Evolutionary conservation across 805 yeast genomes (phyloP).

Genomic region (Kregervanrija pseudodelftensis): DNA sequence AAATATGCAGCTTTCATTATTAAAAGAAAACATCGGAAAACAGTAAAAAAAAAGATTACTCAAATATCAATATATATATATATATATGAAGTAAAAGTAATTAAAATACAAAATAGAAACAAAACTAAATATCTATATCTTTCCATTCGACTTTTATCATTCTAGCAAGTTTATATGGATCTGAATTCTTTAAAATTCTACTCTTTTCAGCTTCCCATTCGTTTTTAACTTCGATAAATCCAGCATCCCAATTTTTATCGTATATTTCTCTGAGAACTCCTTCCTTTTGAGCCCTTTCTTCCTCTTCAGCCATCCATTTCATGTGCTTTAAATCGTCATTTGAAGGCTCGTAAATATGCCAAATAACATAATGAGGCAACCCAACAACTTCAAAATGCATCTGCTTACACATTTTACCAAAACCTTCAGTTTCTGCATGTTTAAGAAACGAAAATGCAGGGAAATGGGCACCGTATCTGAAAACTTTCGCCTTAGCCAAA

Average conservation of each 20-base stretch:
- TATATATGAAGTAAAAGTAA: no score
- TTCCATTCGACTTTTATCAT: constrained; percentile 61
- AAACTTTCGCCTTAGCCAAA: constrained; percentile 78
- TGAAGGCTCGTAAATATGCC: constrained; percentile 97
- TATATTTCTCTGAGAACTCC: constrained; percentile 57
- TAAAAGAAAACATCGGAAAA: no score
- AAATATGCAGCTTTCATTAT: no score
- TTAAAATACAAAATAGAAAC: no score
- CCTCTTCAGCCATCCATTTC: constrained; percentile 87
- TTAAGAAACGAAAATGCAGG: constrained; percentile 95
- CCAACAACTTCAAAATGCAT: constrained; percentile 89
- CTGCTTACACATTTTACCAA: constrained; percentile 79
- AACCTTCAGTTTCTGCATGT: constrained; percentile 97
- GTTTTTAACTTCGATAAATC: constrained; percentile 67
- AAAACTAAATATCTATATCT: constrained; percentile 37
- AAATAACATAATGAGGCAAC: constrained; percentile 87
- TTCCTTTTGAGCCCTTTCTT: constrained; percentile 55
- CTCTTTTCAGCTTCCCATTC: constrained; percentile 70
- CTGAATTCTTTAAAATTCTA: constrained; percentile 71
- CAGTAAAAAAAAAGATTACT: no score
- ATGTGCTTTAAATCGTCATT: constrained; percentile 76
- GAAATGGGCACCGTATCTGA: constrained; percentile 84
- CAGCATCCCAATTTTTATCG: constrained; percentile 66
- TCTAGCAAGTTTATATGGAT: constrained; percentile 39
- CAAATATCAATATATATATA: no score